phyloP scores from a whole-genome alignment of 306 rosid species.

The Luffa aegyptiaca region DNA sequence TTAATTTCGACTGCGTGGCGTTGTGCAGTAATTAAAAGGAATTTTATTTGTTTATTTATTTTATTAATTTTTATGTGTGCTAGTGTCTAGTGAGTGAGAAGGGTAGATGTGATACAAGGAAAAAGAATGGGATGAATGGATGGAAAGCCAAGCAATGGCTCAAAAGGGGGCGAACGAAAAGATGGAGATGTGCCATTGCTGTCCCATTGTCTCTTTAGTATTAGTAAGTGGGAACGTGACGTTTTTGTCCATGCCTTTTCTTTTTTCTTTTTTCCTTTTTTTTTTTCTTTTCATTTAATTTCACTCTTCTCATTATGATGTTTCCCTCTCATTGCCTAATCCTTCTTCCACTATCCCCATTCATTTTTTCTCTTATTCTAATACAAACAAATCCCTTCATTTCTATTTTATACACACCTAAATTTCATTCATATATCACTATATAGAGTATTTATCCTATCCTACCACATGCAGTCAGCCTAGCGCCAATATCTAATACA shows the following conservation, averaged over 20 bases:
- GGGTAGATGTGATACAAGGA: not conserved
- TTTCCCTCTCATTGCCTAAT: conserved; percentile 4
- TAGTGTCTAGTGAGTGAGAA: not conserved
- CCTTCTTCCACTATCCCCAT: not conserved
- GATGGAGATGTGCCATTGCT: conserved; percentile 4
- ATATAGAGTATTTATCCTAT: not conserved
- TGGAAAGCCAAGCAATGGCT: not conserved
- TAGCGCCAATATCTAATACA: not conserved
- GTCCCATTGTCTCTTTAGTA: conserved; percentile 5
- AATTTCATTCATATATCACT: not conserved
- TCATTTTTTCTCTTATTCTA: not conserved
- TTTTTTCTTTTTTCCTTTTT: not conserved
- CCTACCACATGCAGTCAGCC: not conserved
- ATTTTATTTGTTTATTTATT: not conserved
- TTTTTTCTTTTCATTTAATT: not conserved
- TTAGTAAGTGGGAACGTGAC: conserved; percentile 6
- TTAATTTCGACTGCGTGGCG: not conserved
- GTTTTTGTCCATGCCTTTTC: conserved; percentile 1
- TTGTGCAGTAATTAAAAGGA: not conserved
- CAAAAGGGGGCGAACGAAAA: not conserved
- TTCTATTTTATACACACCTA: not conserved
- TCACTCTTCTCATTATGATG: not conserved
- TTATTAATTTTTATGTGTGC: not conserved
- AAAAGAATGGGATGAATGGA: not conserved
- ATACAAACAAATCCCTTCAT: not conserved